Evolutionary conservation across 2,329 filamentous ascomycete species (phyloP).

Genomic region (Fusarium sp.): DNA sequence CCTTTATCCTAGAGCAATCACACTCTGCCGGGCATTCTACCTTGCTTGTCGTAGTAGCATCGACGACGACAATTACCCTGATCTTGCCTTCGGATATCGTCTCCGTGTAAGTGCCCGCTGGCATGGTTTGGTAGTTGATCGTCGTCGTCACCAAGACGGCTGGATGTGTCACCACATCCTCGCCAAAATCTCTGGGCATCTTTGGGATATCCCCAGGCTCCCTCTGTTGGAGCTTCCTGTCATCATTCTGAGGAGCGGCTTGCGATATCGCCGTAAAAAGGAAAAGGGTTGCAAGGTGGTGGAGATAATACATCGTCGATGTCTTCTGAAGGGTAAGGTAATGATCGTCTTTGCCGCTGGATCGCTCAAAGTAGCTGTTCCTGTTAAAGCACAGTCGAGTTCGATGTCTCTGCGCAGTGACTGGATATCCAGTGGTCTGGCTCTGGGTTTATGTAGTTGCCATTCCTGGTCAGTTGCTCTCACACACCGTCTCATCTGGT

Average conservation of each 20-base stretch:
- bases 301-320: background rate
- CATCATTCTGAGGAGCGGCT: slow-evolving; percentile 3
- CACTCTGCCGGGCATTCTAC: slow-evolving; percentile 35
- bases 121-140: slow-evolving; percentile 42
- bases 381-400: background rate
- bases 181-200: background rate
- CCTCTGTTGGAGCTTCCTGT: background rate
- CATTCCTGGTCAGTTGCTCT: background rate
- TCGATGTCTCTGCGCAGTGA: background rate
- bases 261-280: background rate
- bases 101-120: slow-evolving; percentile 41
- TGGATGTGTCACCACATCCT: background rate
- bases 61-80: slow-evolving; percentile 35
- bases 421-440: slow-evolving; percentile 12
- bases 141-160: background rate
- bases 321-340: background rate
- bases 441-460: slow-evolving; percentile 31
- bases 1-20: slow-evolving; percentile 43
- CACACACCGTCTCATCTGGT: background rate
- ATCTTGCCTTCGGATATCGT: slow-evolving; percentile 23
- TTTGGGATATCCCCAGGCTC: background rate
- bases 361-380: background rate
- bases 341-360: background rate
- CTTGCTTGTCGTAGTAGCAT: slow-evolving; percentile 15
- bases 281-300: background rate